Conservation (phyloP, 2,329 filamentous ascomycete genomes). For the Graphiopsis chlorocephala region DNA sequence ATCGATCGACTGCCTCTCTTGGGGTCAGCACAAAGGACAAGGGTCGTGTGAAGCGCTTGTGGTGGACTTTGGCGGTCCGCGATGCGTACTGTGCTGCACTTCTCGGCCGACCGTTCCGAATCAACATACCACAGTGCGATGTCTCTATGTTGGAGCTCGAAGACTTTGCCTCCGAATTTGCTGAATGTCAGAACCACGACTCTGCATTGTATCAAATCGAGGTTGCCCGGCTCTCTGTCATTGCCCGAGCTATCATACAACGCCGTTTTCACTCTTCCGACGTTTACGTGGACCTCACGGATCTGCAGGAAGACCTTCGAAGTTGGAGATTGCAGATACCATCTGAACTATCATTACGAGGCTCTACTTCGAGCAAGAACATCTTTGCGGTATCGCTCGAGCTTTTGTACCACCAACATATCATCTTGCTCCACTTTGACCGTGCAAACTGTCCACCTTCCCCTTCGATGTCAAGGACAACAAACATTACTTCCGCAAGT, state of each 20-base stretch:
- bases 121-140: slow-evolving; percentile 24
- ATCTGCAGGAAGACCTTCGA: slow-evolving; percentile 12
- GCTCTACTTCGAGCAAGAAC: background rate
- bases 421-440: slow-evolving; percentile 16
- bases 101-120: slow-evolving; percentile 23
- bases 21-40: slow-evolving; percentile 20
- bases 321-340: background rate
- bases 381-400: slow-evolving; percentile 9
- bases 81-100: slow-evolving; percentile 22
- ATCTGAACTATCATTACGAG: background rate
- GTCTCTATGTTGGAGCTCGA: slow-evolving; percentile 18
- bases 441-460: background rate
- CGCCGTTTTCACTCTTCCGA: slow-evolving; percentile 18
- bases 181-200: background rate
- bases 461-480: background rate
- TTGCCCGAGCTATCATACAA: slow-evolving; percentile 18
- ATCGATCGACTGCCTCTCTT: slow-evolving; percentile 18
- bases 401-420: slow-evolving; percentile 17
- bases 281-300: background rate
- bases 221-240: slow-evolving; percentile 21
- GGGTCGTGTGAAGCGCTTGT: slow-evolving; percentile 22
- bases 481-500: background rate
- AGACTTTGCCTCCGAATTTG: slow-evolving; percentile 18
- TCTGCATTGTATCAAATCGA: slow-evolving; percentile 23
- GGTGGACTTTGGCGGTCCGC: slow-evolving; percentile 25